Percentiles rank a stretch among this genome's conserved stretches.
phyloP scores from a whole-genome alignment of 129 eudicot species.

The Chrysanthemum makinoi region DNA sequence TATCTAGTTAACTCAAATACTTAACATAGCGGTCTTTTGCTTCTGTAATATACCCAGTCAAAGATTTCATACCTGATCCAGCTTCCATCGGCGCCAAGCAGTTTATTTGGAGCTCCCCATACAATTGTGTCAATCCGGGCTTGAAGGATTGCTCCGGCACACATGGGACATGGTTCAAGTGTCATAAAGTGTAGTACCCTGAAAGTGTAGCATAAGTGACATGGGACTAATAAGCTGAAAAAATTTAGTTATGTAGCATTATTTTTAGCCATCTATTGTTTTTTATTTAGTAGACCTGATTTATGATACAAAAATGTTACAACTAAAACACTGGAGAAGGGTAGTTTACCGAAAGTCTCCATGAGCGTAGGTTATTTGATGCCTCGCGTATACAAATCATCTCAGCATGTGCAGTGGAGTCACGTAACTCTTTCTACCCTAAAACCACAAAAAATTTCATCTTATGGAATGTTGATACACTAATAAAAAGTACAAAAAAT shows the following conservation, averaged over 20 bases:
- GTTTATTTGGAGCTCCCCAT: slow-evolving; percentile 99
- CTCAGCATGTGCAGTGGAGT: slow-evolving; percentile 99
- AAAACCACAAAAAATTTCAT: slow-evolving; percentile 22
- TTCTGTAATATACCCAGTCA: slow-evolving; percentile 3
- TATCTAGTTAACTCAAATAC: neutral
- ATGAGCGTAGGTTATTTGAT: slow-evolving; percentile 67
- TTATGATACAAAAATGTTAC: too few species aligned
- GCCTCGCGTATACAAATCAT: slow-evolving; percentile 92
- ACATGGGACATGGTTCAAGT: slow-evolving; percentile 99
- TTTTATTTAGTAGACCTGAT: too few species aligned
- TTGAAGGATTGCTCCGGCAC: slow-evolving; percentile 99
- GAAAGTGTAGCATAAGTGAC: neutral
- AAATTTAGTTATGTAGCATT: neutral
- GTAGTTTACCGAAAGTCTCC: slow-evolving; percentile 83
- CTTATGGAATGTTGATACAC: slow-evolving; percentile 12
- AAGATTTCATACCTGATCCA: slow-evolving; percentile 73
- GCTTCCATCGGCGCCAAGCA: slow-evolving; percentile 99
- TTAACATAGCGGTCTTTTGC: neutral
- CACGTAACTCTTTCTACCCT: slow-evolving; percentile 94
- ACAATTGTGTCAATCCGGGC: slow-evolving; percentile 86
- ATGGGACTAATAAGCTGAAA: neutral
- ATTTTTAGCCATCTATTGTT: too few species aligned
- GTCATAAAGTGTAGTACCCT: slow-evolving; percentile 93
- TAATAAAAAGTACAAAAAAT: neutral
- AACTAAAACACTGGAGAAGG: neutral